A percentile compares a stretch with the other conserved stretches of the same genome.
Conservation (phyloP, 2,329 filamentous ascomycete genomes). For the Colletotrichum filicis region DNA sequence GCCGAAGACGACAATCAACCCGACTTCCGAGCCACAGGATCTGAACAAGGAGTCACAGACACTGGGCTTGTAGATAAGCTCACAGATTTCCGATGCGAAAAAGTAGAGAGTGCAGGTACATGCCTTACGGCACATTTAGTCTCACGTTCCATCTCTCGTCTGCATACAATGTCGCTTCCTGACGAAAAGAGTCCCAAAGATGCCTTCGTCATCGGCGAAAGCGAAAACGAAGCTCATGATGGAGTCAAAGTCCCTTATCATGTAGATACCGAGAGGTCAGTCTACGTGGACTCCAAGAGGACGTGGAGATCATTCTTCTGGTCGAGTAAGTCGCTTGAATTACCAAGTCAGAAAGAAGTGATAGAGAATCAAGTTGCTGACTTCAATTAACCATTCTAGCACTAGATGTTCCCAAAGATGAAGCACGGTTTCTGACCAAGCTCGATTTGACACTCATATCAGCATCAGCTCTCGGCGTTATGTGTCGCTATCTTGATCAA, state of each 20-base stretch:
- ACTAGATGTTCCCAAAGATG: slow-evolving; percentile 40
- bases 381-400: slow-evolving; percentile 6
- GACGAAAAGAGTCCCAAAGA: background rate
- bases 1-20: slow-evolving; percentile 17
- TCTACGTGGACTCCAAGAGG: slow-evolving; percentile 56
- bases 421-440: slow-evolving; percentile 41
- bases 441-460: slow-evolving; percentile 42
- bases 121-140: too few relatives aligned
- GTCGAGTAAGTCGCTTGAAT: slow-evolving; percentile 36
- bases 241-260: background rate
- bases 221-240: background rate
- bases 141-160: background rate
- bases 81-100: background rate
- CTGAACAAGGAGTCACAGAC: background rate
- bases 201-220: background rate
- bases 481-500: slow-evolving; percentile 42
- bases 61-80: background rate
- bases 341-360: background rate
- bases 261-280: background rate
- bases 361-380: background rate
- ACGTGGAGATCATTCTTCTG: slow-evolving; percentile 41
- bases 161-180: background rate
- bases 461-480: slow-evolving; percentile 40
- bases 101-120: background rate
- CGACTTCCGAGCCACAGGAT: background rate